Conservation (phyloP, 1,284 basidiomycete genomes). For the Tetrapyrgos nigripes region DNA sequence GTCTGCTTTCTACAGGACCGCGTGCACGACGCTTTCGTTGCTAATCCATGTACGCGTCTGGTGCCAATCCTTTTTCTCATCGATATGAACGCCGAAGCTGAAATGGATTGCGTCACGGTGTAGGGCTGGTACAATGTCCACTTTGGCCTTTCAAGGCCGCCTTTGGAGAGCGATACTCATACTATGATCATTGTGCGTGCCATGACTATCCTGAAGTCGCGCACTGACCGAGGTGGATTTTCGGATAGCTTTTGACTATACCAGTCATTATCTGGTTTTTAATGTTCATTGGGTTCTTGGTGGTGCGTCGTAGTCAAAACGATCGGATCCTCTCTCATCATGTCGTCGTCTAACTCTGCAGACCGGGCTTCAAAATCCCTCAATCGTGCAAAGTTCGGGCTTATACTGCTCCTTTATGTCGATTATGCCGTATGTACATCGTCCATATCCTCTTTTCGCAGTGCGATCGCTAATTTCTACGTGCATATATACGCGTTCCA, state of each 20-base stretch:
- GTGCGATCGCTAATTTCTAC: background rate
- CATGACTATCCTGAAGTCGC: background rate
- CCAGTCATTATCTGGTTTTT: conserved; percentile 16
- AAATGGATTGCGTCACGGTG: conserved; percentile 31
- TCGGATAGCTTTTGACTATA: conserved; percentile 10
- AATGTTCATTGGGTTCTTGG: conserved; percentile 13
- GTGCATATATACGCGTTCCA: conserved; percentile 4
- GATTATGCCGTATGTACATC: conserved; percentile 15
- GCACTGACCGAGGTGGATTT: background rate
- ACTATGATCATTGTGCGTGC: conserved; percentile 11
- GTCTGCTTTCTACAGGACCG: conserved; percentile 20
- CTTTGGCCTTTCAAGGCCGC: conserved; percentile 17
- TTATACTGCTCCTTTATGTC: conserved; percentile 17
- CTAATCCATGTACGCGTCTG: conserved; percentile 26
- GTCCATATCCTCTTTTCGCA: background rate
- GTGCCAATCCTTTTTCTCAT: too few relatives aligned
- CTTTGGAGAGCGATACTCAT: conserved; percentile 17
- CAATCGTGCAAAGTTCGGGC: conserved; percentile 12
- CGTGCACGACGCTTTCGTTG: conserved; percentile 28
- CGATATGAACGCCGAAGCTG: conserved; percentile 13
- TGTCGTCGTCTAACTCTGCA: background rate
- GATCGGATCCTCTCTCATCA: background rate
- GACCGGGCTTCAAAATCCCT: conserved; percentile 10
- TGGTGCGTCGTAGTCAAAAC: conserved; percentile 4
- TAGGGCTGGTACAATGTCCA: conserved; percentile 27